phyloP scores from a whole-genome alignment of 2,329 filamentous ascomycete species.

The Pseudogymnoascus sp. region DNA sequence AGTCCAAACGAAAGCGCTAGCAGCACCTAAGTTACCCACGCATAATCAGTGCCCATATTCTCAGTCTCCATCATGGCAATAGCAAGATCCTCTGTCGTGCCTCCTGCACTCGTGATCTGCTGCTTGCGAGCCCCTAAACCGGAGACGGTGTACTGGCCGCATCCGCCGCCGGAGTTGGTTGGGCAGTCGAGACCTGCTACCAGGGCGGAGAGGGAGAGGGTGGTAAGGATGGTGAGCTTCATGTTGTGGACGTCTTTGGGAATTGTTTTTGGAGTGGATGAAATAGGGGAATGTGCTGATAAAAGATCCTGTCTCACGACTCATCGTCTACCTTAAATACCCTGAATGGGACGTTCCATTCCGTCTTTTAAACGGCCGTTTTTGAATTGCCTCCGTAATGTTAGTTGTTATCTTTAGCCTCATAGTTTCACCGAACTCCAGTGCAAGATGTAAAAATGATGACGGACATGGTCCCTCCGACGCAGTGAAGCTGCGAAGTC shows the following conservation, averaged over 20 bases:
- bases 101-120: not conserved
- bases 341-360: not conserved
- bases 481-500: not conserved
- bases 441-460: not conserved
- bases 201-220: not conserved
- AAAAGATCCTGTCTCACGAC: not conserved
- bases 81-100: not conserved
- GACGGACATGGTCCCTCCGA: not conserved
- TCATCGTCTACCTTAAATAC: not conserved
- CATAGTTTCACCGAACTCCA: not conserved
- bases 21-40: not conserved
- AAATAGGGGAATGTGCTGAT: not conserved
- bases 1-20: not conserved
- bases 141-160: not conserved
- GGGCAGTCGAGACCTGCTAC: not conserved
- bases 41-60: not conserved
- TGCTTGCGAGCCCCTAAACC: not conserved
- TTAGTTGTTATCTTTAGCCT: not conserved
- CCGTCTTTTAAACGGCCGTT: not conserved
- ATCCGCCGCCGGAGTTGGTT: not conserved
- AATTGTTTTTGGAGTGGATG: not conserved
- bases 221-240: not conserved
- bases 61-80: not conserved
- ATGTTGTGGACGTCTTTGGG: not conserved
- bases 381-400: not conserved